Evolutionary conservation across 1,284 basidiomycete genomes (phyloP).

Genomic region (Apiotrichum mycotoxinovorans): DNA sequence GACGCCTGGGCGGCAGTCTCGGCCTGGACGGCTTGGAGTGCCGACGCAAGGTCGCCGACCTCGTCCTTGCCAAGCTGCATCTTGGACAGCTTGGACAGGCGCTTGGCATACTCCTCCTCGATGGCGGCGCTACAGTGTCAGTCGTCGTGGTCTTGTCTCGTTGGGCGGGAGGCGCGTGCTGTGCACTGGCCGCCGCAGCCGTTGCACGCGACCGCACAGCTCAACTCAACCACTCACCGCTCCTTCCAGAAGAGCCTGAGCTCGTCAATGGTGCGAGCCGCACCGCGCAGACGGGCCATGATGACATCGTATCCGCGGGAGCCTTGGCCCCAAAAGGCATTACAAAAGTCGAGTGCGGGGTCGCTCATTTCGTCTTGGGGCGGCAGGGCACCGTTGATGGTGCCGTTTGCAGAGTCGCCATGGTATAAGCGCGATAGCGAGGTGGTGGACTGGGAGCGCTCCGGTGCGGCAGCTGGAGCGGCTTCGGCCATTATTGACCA

Average conservation of each 20-base stretch:
- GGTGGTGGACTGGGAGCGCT: conserved; percentile 46
- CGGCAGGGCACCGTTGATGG: conserved; percentile 9
- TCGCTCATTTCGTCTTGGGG: conserved; percentile 32
- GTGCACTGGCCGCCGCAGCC: no score
- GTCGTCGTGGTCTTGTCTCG: no score
- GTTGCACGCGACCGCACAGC: no score
- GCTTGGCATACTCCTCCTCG: conserved; percentile 93
- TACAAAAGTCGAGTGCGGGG: conserved; percentile 75
- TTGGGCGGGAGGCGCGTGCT: no score
- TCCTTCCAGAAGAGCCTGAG: conserved; percentile 83
- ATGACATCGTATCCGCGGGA: conserved; percentile 89
- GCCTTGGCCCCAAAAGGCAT: conserved; percentile 86
- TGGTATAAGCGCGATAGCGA: conserved; percentile 46
- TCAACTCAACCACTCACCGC: no score
- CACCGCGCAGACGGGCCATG: conserved; percentile 79
- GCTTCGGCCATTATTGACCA: conserved; percentile 15
- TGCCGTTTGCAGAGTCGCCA: conserved; percentile 16
- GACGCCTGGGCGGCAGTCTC: conserved; percentile 76
- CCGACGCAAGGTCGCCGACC: conserved; percentile 77
- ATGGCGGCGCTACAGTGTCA: conserved; percentile 55
- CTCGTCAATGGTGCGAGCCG: conserved; percentile 83
- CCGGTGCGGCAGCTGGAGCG: conserved; percentile 23
- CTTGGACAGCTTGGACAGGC: conserved; percentile 77
- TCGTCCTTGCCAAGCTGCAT: conserved; percentile 76
- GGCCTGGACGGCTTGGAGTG: conserved; percentile 69